A percentile compares a stretch with the other conserved stretches of the same genome.
These are phyloP conservation scores for Cystobasidium sp. DNA, from an alignment of 1,284 basidiomycete species.

Conservation along the genomic window DNA sequence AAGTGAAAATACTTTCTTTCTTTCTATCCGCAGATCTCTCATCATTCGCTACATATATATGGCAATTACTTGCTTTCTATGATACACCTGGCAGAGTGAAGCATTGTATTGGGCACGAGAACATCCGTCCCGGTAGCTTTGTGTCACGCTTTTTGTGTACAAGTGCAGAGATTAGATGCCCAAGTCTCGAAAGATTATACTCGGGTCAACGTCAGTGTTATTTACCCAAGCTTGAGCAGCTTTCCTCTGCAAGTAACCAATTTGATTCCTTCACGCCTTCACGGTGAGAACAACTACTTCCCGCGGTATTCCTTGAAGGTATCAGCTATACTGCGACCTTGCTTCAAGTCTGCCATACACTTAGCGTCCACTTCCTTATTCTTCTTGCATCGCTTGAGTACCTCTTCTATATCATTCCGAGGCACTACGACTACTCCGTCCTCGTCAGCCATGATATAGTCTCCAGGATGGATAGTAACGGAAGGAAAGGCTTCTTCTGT, in stretches of 20 bases:
- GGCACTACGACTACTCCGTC: constrained; percentile 90
- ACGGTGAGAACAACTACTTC: constrained; percentile 56
- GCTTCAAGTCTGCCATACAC: constrained; percentile 76
- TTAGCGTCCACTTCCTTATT: constrained; percentile 71
- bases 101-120: too few species aligned
- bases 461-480: constrained; percentile 72
- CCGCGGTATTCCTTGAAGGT: constrained; percentile 79
- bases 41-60: too few species aligned
- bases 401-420: constrained; percentile 63
- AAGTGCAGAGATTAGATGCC: not conserved
- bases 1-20: too few species aligned
- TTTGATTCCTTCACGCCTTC: not conserved
- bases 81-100: too few species aligned
- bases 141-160: not conserved
- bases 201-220: too few species aligned
- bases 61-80: too few species aligned
- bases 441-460: constrained; percentile 81
- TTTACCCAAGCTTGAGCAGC: too few species aligned
- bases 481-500: constrained; percentile 57
- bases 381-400: constrained; percentile 66
- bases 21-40: too few species aligned
- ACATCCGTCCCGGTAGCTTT: too few species aligned
- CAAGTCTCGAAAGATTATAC: too few species aligned
- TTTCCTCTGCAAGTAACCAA: not conserved
- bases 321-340: constrained; percentile 73